phyloP scores from a whole-genome alignment of 176 grass and related monocot species.

The Poa pratensis region DNA sequence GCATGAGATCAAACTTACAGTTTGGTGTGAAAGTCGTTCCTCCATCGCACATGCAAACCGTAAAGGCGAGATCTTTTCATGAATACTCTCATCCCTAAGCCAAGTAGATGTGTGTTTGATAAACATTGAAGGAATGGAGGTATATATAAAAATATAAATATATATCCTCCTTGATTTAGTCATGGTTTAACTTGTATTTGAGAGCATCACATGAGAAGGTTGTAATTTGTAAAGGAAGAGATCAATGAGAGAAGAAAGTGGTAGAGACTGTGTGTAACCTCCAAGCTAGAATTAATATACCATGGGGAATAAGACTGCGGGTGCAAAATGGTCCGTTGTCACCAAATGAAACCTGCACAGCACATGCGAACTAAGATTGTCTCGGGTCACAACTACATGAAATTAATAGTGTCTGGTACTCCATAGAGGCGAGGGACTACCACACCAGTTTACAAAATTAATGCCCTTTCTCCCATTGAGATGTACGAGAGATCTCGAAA shows the following conservation, averaged over 20 bases:
- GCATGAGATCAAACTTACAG: neutral
- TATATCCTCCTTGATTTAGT: neutral
- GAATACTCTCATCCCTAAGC: neutral
- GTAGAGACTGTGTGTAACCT: neutral
- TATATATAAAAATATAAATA: neutral
- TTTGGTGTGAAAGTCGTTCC: neutral
- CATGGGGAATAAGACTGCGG: too few relatives aligned
- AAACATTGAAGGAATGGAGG: neutral
- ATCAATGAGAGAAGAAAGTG: neutral
- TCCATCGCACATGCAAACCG: neutral
- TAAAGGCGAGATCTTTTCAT: neutral
- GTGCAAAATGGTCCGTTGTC: too few relatives aligned
- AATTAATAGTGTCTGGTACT: too few relatives aligned
- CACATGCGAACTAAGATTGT: too few relatives aligned
- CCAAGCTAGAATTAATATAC: too few relatives aligned
- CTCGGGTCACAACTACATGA: too few relatives aligned
- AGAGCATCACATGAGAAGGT: neutral
- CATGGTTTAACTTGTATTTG: neutral
- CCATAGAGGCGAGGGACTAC: too few relatives aligned
- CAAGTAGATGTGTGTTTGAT: neutral
- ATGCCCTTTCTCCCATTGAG: too few relatives aligned
- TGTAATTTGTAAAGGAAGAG: neutral
- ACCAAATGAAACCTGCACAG: too few relatives aligned
- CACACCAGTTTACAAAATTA: too few relatives aligned
- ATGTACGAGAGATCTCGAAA: too few relatives aligned